A percentile compares a stretch with the other conserved stretches of the same genome.
phyloP scores from a whole-genome alignment of 768 basidiomycete species.

The Agrocybe pediades region DNA sequence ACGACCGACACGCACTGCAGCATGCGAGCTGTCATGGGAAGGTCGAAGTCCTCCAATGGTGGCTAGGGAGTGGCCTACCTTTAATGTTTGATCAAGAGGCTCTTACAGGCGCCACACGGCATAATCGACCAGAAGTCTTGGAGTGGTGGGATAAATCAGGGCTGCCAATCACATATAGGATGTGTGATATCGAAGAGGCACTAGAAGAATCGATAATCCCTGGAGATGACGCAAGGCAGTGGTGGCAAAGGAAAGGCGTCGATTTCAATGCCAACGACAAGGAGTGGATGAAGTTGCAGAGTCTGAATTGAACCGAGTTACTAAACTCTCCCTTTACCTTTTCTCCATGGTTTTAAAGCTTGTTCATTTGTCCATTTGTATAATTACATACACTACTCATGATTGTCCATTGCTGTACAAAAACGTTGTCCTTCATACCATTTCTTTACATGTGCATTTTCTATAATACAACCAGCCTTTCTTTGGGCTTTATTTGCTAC shows the following conservation, averaged over 20 bases:
- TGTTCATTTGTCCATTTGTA: slow-evolving; percentile 3
- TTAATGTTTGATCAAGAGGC: slow-evolving; percentile 81
- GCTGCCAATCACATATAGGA: slow-evolving; percentile 79
- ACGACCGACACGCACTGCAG: slow-evolving; percentile 75
- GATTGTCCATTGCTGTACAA: background rate
- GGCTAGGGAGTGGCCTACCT: slow-evolving; percentile 76
- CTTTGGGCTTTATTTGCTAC: too few species aligned
- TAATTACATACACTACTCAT: slow-evolving; percentile 3
- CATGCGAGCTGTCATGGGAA: slow-evolving; percentile 81
- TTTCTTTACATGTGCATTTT: background rate
- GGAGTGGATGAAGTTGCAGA: slow-evolving; percentile 87
- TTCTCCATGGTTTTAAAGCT: slow-evolving; percentile 6
- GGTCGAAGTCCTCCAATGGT: slow-evolving; percentile 82
- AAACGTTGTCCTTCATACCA: background rate
- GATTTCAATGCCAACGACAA: slow-evolving; percentile 84
- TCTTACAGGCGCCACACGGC: slow-evolving; percentile 76
- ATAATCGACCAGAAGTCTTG: slow-evolving; percentile 79
- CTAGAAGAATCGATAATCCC: slow-evolving; percentile 84
- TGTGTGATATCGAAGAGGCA: slow-evolving; percentile 92
- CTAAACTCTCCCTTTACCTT: slow-evolving; percentile 12
- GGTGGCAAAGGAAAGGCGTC: slow-evolving; percentile 84
- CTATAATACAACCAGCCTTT: background rate
- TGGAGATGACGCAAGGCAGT: slow-evolving; percentile 71
- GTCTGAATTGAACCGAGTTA: slow-evolving; percentile 52
- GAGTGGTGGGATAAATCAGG: slow-evolving; percentile 89